These are phyloP conservation scores for Syzygium syzygioides DNA, from an alignment of 441 rosid genomes.

Conservation along the genomic window DNA sequence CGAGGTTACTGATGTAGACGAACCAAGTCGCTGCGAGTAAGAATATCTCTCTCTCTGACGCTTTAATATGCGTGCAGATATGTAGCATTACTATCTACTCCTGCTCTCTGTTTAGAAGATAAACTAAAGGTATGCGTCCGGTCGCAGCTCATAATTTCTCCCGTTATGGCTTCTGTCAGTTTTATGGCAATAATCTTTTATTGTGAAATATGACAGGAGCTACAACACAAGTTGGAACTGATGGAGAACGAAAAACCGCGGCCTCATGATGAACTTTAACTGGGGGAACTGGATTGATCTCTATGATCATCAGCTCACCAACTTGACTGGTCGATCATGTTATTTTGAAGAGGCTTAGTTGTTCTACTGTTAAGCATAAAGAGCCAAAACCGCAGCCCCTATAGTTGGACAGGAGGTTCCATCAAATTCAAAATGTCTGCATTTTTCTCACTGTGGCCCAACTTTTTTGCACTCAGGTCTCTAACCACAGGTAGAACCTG, in stretches of 20 bases:
- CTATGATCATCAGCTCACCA: background rate
- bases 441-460: too few relatives aligned
- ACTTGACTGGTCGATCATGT: background rate
- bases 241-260: constrained; percentile 58
- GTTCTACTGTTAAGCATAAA: background rate
- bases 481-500: too few relatives aligned
- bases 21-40: constrained; percentile 99
- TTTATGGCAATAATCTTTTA: background rate
- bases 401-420: too few relatives aligned
- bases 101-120: constrained; percentile 73
- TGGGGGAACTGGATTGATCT: background rate
- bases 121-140: constrained; percentile 52
- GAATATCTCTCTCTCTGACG: background rate
- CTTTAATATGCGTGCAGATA: constrained; percentile 33
- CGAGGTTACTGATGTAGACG: constrained; percentile 81
- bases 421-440: too few relatives aligned
- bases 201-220: constrained; percentile 39
- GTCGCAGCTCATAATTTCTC: background rate
- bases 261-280: constrained; percentile 66
- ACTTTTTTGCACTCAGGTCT: too few relatives aligned
- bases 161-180: background rate
- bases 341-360: background rate
- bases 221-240: constrained; percentile 58
- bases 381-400: background rate
- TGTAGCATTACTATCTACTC: constrained; percentile 63